A percentile compares a stretch with the other conserved stretches of the same genome.
Conservation (phyloP, 2,329 filamentous ascomycete species). For the Penicillium sumatraense region DNA sequence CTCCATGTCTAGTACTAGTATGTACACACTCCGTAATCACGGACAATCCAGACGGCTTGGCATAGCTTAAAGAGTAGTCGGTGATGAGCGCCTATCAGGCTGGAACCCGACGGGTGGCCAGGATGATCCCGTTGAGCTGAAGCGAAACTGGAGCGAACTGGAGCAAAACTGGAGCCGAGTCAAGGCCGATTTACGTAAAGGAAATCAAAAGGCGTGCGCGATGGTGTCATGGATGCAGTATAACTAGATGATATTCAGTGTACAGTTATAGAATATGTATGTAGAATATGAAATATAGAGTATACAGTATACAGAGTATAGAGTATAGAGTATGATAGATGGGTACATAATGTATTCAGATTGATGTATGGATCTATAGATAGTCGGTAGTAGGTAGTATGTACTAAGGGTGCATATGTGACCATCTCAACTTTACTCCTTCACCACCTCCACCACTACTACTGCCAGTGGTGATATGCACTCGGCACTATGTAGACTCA, state of each 20-base stretch:
- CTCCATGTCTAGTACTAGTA: not conserved
- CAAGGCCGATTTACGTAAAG: conserved; percentile 49
- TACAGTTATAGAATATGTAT: not conserved
- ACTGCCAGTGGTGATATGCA: no score
- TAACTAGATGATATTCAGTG: not conserved
- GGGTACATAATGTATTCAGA: no score
- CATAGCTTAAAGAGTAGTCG: conserved; percentile 6
- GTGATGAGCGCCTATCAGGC: conserved; percentile 13
- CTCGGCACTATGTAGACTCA: no score
- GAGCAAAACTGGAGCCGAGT: conserved; percentile 25
- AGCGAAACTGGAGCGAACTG: conserved; percentile 17
- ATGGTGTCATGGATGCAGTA: conserved; percentile 18
- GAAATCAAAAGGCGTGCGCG: conserved; percentile 24
- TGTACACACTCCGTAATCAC: no score
- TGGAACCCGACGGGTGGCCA: conserved; percentile 20
- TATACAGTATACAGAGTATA: no score
- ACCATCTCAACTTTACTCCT: no score
- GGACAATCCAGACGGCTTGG: conserved; percentile 9
- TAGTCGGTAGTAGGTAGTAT: no score
- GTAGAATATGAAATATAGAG: not conserved
- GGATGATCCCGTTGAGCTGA: conserved; percentile 27
- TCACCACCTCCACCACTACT: not conserved
- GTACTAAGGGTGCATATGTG: no score
- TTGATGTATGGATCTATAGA: no score
- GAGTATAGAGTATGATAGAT: no score